These are phyloP conservation scores for Fonsecaea pugnacius DNA, from an alignment of 2,329 filamentous ascomycete species.

Conservation along the genomic window DNA sequence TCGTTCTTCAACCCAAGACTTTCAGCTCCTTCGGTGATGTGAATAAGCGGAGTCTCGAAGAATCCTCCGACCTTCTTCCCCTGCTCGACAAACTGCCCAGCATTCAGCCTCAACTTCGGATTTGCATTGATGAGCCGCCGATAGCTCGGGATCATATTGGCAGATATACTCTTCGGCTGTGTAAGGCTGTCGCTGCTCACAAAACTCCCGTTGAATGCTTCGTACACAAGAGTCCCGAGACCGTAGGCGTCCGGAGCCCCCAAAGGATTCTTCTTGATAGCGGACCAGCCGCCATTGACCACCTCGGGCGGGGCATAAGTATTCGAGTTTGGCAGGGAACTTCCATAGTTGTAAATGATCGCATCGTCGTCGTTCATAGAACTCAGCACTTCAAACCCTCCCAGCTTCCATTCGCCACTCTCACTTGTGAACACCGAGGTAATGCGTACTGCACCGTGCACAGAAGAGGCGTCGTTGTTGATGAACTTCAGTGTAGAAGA, in stretches of 20 bases:
- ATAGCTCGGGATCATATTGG: slow-evolving; percentile 87
- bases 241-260: slow-evolving; percentile 85
- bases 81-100: slow-evolving; percentile 86
- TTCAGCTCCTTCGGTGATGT: slow-evolving; percentile 89
- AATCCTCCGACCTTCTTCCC: slow-evolving; percentile 81
- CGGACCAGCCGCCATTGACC: slow-evolving; percentile 84
- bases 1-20: slow-evolving; percentile 87
- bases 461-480: slow-evolving; percentile 87
- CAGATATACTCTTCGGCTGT: slow-evolving; percentile 83
- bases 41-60: slow-evolving; percentile 90
- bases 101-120: slow-evolving; percentile 83
- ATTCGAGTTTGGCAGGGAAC: slow-evolving; percentile 79
- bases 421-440: slow-evolving; percentile 91
- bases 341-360: slow-evolving; percentile 88
- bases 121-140: slow-evolving; percentile 86
- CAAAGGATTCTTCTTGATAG: slow-evolving; percentile 79
- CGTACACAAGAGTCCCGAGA: slow-evolving; percentile 80
- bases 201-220: slow-evolving; percentile 89
- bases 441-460: slow-evolving; percentile 84
- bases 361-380: slow-evolving; percentile 96
- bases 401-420: slow-evolving; percentile 96
- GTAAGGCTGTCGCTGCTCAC: slow-evolving; percentile 76
- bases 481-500: slow-evolving; percentile 95
- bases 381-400: slow-evolving; percentile 89
- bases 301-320: slow-evolving; percentile 88